Evolutionary conservation across 805 yeast genomes (phyloP).

Genomic region (Gaillardinia entomophila): DNA sequence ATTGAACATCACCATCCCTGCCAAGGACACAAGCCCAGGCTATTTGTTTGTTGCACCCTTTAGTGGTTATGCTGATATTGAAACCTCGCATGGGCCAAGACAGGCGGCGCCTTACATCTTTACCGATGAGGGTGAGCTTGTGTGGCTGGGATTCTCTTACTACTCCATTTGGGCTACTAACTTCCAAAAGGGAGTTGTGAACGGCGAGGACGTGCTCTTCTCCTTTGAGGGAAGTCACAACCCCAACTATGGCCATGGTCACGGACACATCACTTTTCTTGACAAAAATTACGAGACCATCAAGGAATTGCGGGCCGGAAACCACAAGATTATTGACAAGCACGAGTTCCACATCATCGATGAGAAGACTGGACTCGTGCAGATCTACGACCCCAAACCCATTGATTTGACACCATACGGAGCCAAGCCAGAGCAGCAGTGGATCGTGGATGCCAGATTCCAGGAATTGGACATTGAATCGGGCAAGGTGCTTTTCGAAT

Average conservation of each 20-base stretch:
- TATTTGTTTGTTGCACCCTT: conserved; percentile 30
- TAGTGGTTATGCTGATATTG: conserved; percentile 13
- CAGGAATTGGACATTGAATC: conserved; percentile 32
- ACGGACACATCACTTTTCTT: conserved; percentile 26
- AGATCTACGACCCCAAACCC: conserved; percentile 27
- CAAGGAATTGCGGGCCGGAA: conserved; percentile 27
- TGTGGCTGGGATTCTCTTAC: conserved; percentile 31
- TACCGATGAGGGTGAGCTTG: conserved; percentile 26
- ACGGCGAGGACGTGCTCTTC: conserved; percentile 20
- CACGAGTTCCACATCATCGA: conserved; percentile 32
- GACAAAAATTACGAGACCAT: conserved; percentile 22
- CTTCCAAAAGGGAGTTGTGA: conserved; percentile 19
- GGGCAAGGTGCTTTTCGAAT: conserved; percentile 29
- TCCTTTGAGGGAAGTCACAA: conserved; percentile 32
- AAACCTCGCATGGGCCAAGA: conserved; percentile 19
- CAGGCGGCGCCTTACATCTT: conserved; percentile 33
- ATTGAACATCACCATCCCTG: conserved; percentile 25
- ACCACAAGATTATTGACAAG: conserved; percentile 26
- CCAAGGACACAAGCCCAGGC: conserved; percentile 17
- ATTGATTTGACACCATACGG: conserved; percentile 22
- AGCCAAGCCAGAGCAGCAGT: conserved; percentile 17
- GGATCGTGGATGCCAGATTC: conserved; percentile 29
- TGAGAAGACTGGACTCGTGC: conserved; percentile 23
- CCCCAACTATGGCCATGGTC: conserved; percentile 18
- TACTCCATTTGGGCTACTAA: conserved; percentile 26